Conservation (phyloP, 1,284 basidiomycete genomes). For the Xerocomus amazonicus region DNA sequence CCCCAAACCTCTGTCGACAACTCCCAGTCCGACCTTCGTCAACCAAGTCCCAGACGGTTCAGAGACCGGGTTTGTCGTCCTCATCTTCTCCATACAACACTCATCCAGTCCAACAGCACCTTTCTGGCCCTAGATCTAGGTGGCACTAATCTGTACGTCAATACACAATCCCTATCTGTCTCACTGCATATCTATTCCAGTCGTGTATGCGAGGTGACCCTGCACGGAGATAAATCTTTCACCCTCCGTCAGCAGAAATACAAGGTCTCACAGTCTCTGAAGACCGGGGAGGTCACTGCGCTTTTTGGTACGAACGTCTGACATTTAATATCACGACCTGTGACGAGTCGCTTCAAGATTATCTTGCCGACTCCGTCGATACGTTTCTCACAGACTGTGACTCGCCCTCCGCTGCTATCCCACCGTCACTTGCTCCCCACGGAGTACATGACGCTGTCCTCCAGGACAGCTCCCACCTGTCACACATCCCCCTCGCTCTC, state of each 20-base stretch:
- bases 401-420: conserved; percentile 42
- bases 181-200: conserved; percentile 38
- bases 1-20: conserved; percentile 11
- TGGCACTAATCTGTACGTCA: conserved; percentile 86
- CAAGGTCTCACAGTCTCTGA: conserved; percentile 85
- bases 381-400: conserved; percentile 78
- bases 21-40: conserved; percentile 78
- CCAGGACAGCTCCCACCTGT: conserved; percentile 40
- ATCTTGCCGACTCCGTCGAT: conserved; percentile 94
- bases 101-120: conserved; percentile 44
- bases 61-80: conserved; percentile 75
- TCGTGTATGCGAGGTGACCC: conserved; percentile 89
- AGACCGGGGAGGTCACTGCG: conserved; percentile 80
- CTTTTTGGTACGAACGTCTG: conserved; percentile 69
- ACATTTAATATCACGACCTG: conserved; percentile 1
- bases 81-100: conserved; percentile 5
- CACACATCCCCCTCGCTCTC: conserved; percentile 74
- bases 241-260: conserved; percentile 90
- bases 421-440: conserved; percentile 37
- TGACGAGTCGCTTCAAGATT: conserved; percentile 53
- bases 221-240: conserved; percentile 89
- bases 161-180: neutral
- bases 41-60: conserved; percentile 87
- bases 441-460: conserved; percentile 23
- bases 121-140: conserved; percentile 94